A percentile compares a stretch with the other conserved stretches of the same genome.
phyloP scores from a whole-genome alignment of 106 monocot genomes.

The Ottelia alismoides region DNA sequence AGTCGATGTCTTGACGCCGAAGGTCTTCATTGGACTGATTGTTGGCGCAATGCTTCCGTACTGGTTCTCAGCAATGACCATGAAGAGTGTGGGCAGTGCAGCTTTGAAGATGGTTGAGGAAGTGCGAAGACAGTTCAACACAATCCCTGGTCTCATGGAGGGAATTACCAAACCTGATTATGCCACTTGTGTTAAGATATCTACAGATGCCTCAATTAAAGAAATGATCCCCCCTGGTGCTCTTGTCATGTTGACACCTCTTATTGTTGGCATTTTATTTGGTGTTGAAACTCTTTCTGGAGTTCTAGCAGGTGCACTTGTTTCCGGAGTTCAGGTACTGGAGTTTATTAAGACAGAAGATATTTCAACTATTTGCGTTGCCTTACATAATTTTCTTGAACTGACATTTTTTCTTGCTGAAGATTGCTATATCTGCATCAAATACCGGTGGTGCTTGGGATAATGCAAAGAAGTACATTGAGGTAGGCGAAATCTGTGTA shows the following conservation, averaged over 20 bases:
- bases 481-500: too few species aligned
- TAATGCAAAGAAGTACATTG: too few species aligned
- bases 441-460: slow-evolving; percentile 21
- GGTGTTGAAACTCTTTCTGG: slow-evolving; percentile 18
- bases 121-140: slow-evolving; percentile 21
- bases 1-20: slow-evolving; percentile 18
- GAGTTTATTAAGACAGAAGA: too few species aligned
- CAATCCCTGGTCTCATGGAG: slow-evolving; percentile 20
- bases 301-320: slow-evolving; percentile 16
- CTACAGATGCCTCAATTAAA: slow-evolving; percentile 19
- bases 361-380: too few species aligned
- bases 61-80: slow-evolving; percentile 27
- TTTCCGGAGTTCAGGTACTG: slow-evolving; percentile 16
- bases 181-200: slow-evolving; percentile 22
- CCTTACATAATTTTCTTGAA: too few species aligned
- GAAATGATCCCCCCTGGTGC: slow-evolving; percentile 27
- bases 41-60: slow-evolving; percentile 24
- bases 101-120: slow-evolving; percentile 26
- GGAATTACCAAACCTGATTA: slow-evolving; percentile 16
- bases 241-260: slow-evolving; percentile 20
- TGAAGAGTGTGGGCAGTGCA: slow-evolving; percentile 23
- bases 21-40: slow-evolving; percentile 17
- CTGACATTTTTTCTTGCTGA: background rate
- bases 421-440: slow-evolving; percentile 23
- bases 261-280: slow-evolving; percentile 16